These are phyloP conservation scores for Neurospora sp. DNA, from an alignment of 495 filamentous ascomycete species.

Conservation along the genomic window DNA sequence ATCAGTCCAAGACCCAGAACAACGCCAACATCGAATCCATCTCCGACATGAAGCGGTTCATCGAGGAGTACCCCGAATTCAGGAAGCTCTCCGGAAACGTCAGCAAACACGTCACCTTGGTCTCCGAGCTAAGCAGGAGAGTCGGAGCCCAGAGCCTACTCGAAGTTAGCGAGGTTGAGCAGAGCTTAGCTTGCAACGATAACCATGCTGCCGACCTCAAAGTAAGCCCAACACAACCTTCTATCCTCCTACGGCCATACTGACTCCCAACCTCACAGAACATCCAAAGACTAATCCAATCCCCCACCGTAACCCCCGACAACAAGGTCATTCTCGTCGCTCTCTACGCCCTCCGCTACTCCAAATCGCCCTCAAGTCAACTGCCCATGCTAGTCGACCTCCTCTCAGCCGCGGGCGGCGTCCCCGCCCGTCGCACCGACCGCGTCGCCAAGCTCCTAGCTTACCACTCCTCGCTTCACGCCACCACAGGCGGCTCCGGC, in stretches of 20 bases:
- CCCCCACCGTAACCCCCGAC: slow-evolving; percentile 58
- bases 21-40: slow-evolving; percentile 95
- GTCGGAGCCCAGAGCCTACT: slow-evolving; percentile 77
- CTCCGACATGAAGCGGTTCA: slow-evolving; percentile 96
- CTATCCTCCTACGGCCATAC: background rate
- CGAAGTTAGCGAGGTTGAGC: slow-evolving; percentile 92
- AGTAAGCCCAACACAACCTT: slow-evolving; percentile 33
- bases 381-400: slow-evolving; percentile 77
- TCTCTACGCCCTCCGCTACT: slow-evolving; percentile 86
- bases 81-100: slow-evolving; percentile 94
- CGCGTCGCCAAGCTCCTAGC: slow-evolving; percentile 66
- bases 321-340: slow-evolving; percentile 84
- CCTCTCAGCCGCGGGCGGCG: slow-evolving; percentile 62
- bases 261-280: slow-evolving; percentile 38
- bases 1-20: slow-evolving; percentile 87
- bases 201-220: slow-evolving; percentile 82
- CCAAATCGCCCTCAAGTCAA: slow-evolving; percentile 69
- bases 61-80: slow-evolving; percentile 98
- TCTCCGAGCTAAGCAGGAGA: slow-evolving; percentile 80
- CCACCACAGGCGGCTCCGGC: slow-evolving; percentile 43
- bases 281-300: slow-evolving; percentile 73
- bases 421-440: slow-evolving; percentile 62
- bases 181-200: slow-evolving; percentile 93
- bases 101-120: slow-evolving; percentile 94
- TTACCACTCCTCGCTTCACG: slow-evolving; percentile 77